These are phyloP conservation scores for Claviceps sp. DNA, from an alignment of 2,329 filamentous ascomycete genomes.

Conservation along the genomic window DNA sequence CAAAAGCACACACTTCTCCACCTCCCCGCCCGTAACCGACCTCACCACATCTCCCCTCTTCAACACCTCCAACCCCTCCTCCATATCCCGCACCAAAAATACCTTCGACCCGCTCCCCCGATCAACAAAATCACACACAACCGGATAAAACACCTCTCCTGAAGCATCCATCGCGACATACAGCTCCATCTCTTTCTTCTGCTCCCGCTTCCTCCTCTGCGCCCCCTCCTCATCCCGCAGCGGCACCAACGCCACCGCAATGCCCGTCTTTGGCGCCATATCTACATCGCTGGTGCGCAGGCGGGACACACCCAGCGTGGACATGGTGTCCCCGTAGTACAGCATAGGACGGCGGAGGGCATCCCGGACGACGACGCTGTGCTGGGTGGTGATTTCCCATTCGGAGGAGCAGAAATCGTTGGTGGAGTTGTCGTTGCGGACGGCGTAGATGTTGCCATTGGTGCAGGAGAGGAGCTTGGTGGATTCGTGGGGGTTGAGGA, in stretches of 20 bases:
- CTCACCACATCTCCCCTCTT: constrained; percentile 11
- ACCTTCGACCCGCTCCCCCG: constrained; percentile 10
- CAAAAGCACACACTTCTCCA: constrained; percentile 6
- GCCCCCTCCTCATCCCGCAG: constrained; percentile 4
- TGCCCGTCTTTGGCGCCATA: constrained; percentile 8
- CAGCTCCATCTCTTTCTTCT: constrained; percentile 2
- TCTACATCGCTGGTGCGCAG: constrained; percentile 12
- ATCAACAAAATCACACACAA: constrained; percentile 16
- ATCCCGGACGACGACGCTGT: constrained; percentile 12
- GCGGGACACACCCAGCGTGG: constrained; percentile 16
- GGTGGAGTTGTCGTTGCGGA: constrained; percentile 9
- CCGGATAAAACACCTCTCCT: constrained; percentile 14
- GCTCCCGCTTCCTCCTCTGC: background rate
- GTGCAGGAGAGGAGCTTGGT: constrained; percentile 17
- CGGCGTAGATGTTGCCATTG: constrained; percentile 22
- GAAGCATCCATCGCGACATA: constrained; percentile 11
- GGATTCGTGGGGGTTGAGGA: constrained; percentile 9
- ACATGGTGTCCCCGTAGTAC: constrained; percentile 22
- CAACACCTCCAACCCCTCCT: constrained; percentile 11
- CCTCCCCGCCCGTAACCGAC: constrained; percentile 16
- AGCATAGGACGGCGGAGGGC: constrained; percentile 15
- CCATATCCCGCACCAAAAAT: constrained; percentile 16
- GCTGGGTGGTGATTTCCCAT: constrained; percentile 10
- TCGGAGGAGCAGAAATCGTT: constrained; percentile 11
- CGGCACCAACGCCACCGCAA: constrained; percentile 10